phyloP scores from a whole-genome alignment of 495 filamentous ascomycete species.

The Penicillium goetzii region DNA sequence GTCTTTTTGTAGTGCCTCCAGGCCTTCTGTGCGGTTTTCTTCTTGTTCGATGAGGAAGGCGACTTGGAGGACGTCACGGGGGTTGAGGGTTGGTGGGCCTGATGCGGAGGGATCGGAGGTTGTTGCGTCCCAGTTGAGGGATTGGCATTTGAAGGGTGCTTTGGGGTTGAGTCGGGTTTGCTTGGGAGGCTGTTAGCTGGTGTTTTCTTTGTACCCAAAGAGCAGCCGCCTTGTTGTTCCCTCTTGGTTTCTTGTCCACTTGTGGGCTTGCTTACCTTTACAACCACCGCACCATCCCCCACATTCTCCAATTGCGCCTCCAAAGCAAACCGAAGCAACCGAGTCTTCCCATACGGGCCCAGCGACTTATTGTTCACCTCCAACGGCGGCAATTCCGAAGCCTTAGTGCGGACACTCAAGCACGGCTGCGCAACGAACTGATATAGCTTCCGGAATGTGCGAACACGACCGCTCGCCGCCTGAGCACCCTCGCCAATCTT shows the following conservation, averaged over 20 bases:
- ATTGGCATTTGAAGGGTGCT: slow-evolving; percentile 58
- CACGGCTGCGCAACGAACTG: slow-evolving; percentile 92
- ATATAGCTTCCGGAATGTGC: slow-evolving; percentile 94
- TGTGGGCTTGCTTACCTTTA: slow-evolving; percentile 37
- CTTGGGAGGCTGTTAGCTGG: slow-evolving; percentile 31
- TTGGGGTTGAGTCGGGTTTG: slow-evolving; percentile 57
- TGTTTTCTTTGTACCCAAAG: neutral
- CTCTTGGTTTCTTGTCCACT: neutral
- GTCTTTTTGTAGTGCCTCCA: slow-evolving; percentile 54
- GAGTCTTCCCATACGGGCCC: slow-evolving; percentile 51
- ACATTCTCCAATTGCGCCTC: slow-evolving; percentile 97
- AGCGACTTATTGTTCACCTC: slow-evolving; percentile 50
- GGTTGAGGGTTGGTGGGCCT: slow-evolving; percentile 69
- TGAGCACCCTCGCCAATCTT: slow-evolving; percentile 55
- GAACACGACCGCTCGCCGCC: slow-evolving; percentile 67
- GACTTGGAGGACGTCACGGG: slow-evolving; percentile 87
- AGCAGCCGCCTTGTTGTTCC: neutral
- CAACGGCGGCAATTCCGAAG: slow-evolving; percentile 58
- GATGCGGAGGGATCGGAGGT: slow-evolving; percentile 30
- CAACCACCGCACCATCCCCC: slow-evolving; percentile 55
- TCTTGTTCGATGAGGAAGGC: slow-evolving; percentile 83
- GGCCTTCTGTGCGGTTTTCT: slow-evolving; percentile 48
- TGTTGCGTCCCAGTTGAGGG: slow-evolving; percentile 61
- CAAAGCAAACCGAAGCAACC: slow-evolving; percentile 60
- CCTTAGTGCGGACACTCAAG: slow-evolving; percentile 88